Base-by-base conservation (phyloP, 2,329 filamentous ascomycete species). In the Verticillium nonalfalfae region DNA sequence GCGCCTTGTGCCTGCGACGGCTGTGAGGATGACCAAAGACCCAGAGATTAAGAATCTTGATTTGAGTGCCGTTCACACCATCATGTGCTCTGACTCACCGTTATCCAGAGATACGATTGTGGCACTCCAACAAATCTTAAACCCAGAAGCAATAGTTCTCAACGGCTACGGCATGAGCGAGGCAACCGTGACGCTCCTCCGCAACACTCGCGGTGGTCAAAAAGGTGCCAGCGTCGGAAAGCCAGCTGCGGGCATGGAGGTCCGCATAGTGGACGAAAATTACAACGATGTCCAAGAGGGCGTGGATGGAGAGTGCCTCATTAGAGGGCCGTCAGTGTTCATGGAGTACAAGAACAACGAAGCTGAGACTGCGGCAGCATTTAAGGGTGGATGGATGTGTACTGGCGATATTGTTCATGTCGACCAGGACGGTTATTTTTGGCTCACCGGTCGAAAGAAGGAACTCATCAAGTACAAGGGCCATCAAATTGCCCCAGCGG, bases 401-500 rank as follows among this genome's bases (percentile, higher is more conserved):
- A 61, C 64, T 1, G 64, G 64, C n/a, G 64, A 65, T 11, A 35
- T 65, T 5, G 61, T 63, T 7, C 58, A n/a, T 9, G 39, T 64
- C 3, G 35, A 60, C 3, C 59, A 60, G 13, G 59, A 56, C n/a
- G 62, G 59, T 4, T 34, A 55, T n/a, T 57, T 61, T 11, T 61
- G 59, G 50, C 38, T 59, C 21, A 57, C 59, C 26, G 57, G 59
- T 36, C 40, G 60, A 7, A 61, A 59, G 36, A 58, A 59, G 57
- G 60, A 84, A 65, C 87, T 81, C 60, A 79, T 81, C 69, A 81
- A 81, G 66, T 80, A 79, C 66, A 80, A 91, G 73, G 88, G 87
- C 0, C 82, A 87, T 67, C 88, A 90, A 67, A 87, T 90, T 1
- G 79, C 87, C 0, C 88, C 88, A 0, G 86, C 87, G 0, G 86